Conservation (phyloP, 169 alveolate species). For the Plasmodium knowlesi region DNA sequence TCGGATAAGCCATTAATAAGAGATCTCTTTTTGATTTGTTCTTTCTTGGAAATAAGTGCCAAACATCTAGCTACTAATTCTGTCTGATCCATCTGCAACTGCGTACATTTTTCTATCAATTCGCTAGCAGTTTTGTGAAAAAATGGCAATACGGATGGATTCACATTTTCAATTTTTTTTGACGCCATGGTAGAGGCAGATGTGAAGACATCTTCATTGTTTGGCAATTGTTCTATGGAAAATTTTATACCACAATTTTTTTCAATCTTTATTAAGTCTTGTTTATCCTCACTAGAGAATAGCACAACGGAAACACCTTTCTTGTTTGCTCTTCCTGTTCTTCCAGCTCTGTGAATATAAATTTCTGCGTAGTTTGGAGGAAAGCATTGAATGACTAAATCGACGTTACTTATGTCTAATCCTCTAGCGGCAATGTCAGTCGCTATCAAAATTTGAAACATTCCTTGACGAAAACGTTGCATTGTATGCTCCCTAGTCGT, state of each 20-base stretch:
- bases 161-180: conserved; percentile 47
- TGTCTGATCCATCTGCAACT: conserved; percentile 10
- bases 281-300: conserved; percentile 64
- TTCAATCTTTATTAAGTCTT: conserved; percentile 49
- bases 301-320: conserved; percentile 80
- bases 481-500: conserved; percentile 55
- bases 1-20: conserved; percentile 48
- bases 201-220: conserved; percentile 41
- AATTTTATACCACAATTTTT: conserved; percentile 67
- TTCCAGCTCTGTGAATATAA: conserved; percentile 95
- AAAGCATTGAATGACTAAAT: conserved; percentile 92
- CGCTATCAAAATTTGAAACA: conserved; percentile 90
- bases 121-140: conserved; percentile 61
- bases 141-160: conserved; percentile 33
- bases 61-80: conserved; percentile 58
- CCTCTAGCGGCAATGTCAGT: conserved; percentile 98
- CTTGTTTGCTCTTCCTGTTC: conserved; percentile 93
- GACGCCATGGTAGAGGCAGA: conserved; percentile 46
- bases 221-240: conserved; percentile 40
- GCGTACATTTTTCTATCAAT: conserved; percentile 6
- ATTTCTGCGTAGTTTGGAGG: conserved; percentile 94
- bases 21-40: conserved; percentile 54
- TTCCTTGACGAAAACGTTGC: conserved; percentile 92
- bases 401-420: conserved; percentile 93
- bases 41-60: conserved; percentile 49